Percentiles rank a stretch among this genome's conserved stretches.
Evolutionary conservation across 176 grass and related monocot species (phyloP).

Genomic region (Triticum timopheevii): DNA sequence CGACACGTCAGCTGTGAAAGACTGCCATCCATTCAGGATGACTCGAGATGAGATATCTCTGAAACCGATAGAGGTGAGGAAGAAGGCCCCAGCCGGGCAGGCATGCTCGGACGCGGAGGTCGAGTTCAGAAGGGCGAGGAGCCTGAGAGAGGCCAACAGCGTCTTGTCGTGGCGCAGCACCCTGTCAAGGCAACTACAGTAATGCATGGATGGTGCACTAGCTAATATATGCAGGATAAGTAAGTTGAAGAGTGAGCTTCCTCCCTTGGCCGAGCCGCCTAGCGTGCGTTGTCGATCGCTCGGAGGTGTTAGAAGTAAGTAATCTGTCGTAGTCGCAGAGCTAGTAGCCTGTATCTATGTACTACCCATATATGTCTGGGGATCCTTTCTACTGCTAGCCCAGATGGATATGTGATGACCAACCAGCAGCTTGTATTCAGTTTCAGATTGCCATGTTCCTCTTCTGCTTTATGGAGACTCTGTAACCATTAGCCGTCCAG

Average conservation of each 20-base stretch:
- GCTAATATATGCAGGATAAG: not conserved
- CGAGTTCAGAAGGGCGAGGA: conserved; percentile 85
- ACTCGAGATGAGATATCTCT: conserved; percentile 46
- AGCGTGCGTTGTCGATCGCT: not conserved
- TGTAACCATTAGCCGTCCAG: not conserved
- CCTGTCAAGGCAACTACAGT: conserved; percentile 53
- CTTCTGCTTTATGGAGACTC: not conserved
- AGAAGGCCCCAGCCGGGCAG: conserved; percentile 45
- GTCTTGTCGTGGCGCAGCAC: conserved; percentile 67
- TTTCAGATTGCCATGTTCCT: conserved; percentile 30
- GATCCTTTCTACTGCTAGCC: not conserved
- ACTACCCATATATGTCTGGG: not conserved
- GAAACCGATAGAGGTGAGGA: conserved; percentile 58
- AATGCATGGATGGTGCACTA: not conserved
- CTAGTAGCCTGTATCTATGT: conserved; percentile 27
- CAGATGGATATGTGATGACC: conserved; percentile 31
- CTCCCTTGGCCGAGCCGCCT: conserved; percentile 11
- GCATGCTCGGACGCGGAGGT: conserved; percentile 93
- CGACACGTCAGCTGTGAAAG: not conserved
- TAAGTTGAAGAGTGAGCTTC: not conserved
- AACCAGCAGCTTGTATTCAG: conserved; percentile 24
- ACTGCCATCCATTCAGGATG: conserved; percentile 57
- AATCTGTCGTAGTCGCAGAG: not conserved
- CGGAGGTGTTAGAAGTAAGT: conserved; percentile 39
- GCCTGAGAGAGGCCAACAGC: conserved; percentile 70